A percentile compares a stretch with the other conserved stretches of the same genome.
phyloP scores from a whole-genome alignment of 768 basidiomycete species.

The Kondoa subrosea region DNA sequence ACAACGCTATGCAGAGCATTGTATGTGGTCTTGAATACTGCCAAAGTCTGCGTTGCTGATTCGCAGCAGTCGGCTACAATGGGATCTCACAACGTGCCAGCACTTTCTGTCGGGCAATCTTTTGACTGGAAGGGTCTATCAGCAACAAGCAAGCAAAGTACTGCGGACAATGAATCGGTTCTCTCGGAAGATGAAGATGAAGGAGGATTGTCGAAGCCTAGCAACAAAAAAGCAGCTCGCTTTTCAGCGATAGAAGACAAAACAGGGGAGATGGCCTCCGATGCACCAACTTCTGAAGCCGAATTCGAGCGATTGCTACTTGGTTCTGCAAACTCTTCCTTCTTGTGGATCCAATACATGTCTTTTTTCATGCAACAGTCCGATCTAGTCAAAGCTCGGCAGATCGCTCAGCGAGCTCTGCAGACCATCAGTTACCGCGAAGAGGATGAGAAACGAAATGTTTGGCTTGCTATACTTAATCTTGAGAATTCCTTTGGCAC shows the following conservation, averaged over 20 bases:
- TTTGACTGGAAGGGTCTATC: conserved; percentile 1
- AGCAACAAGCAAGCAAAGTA: conserved; percentile 29
- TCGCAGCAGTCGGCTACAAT: neutral
- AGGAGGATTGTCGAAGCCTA: conserved; percentile 44
- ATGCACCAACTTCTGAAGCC: conserved; percentile 69
- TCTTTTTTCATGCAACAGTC: conserved; percentile 95
- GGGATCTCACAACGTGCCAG: neutral
- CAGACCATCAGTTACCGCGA: conserved; percentile 83
- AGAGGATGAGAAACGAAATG: conserved; percentile 85
- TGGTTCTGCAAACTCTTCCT: conserved; percentile 90
- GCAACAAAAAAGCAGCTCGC: conserved; percentile 41
- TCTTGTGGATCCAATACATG: conserved; percentile 98
- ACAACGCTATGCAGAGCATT: conserved; percentile 17
- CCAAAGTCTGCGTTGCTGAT: neutral
- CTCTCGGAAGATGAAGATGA: conserved; percentile 37
- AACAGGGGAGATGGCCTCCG: conserved; percentile 73
- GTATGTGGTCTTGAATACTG: neutral
- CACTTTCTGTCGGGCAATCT: neutral
- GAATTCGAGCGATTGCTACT: conserved; percentile 89
- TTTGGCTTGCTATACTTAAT: conserved; percentile 93
- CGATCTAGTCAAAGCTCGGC: conserved; percentile 83
- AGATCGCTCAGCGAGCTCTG: conserved; percentile 67
- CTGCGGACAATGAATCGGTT: conserved; percentile 29
- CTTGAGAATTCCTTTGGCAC: conserved; percentile 85
- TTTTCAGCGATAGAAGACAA: conserved; percentile 26